phyloP scores from a whole-genome alignment of 176 grass and related monocot genomes.

The Saccharum officinarum region DNA sequence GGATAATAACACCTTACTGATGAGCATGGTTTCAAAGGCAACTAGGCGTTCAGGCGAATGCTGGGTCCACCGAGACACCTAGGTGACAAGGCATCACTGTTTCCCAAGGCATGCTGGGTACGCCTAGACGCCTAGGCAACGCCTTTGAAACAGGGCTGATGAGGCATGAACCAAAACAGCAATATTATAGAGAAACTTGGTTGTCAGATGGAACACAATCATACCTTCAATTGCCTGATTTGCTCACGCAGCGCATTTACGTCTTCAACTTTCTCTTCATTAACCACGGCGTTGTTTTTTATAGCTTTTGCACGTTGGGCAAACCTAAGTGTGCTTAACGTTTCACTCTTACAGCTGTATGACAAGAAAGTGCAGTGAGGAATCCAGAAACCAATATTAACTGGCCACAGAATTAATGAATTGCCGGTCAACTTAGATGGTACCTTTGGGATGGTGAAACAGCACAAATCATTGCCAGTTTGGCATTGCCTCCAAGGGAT shows the following conservation, averaged over 20 bases:
- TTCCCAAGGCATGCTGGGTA: not conserved
- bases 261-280: slow-evolving; percentile 91
- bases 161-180: not conserved
- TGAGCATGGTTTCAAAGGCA: not conserved
- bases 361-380: slow-evolving; percentile 12
- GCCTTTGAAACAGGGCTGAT: not conserved
- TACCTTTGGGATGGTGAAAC: slow-evolving; percentile 90
- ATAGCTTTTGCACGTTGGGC: slow-evolving; percentile 94
- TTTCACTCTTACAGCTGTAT: slow-evolving; percentile 87
- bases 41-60: not conserved
- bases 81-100: not conserved
- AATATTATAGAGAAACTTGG: slow-evolving; percentile 24
- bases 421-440: not conserved
- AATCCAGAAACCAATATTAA: not conserved
- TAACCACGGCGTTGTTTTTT: slow-evolving; percentile 90
- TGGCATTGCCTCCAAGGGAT: slow-evolving; percentile 97
- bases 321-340: slow-evolving; percentile 91
- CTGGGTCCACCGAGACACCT: not conserved
- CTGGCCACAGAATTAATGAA: slow-evolving; percentile 11
- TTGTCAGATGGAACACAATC: slow-evolving; percentile 11
- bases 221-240: slow-evolving; percentile 85
- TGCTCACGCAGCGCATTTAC: slow-evolving; percentile 79
- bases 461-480: slow-evolving; percentile 93
- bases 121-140: not conserved
- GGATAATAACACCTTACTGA: slow-evolving; percentile 21